Percentiles rank a stretch among this genome's conserved stretches.
Conservation (phyloP, 2,329 filamentous ascomycete species). For the Cercospora sp. region DNA sequence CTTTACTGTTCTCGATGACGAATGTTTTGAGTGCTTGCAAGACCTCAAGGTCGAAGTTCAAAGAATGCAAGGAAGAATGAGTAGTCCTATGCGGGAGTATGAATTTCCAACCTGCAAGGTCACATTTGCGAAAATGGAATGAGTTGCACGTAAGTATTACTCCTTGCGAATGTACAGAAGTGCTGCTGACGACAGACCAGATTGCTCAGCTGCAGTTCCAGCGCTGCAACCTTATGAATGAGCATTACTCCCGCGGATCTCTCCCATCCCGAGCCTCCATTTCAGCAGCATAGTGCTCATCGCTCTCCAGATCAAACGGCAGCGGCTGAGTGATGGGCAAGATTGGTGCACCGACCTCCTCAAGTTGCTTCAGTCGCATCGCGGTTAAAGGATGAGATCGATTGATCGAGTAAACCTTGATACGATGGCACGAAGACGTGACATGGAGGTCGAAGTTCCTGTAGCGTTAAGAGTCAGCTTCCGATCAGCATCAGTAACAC, state of each 20-base stretch:
- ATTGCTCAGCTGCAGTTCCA: not conserved
- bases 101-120: not conserved
- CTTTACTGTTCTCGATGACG: no score
- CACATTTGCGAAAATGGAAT: not conserved
- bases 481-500: not conserved
- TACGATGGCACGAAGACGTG: slow-evolving; percentile 61
- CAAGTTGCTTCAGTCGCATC: slow-evolving; percentile 54
- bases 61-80: no score
- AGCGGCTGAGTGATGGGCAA: slow-evolving; percentile 57
- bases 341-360: slow-evolving; percentile 50
- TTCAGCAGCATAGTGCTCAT: slow-evolving; percentile 52
- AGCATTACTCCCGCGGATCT: slow-evolving; percentile 46
- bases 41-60: no score
- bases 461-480: slow-evolving; percentile 13
- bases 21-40: no score
- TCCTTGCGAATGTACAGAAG: not conserved
- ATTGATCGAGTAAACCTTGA: slow-evolving; percentile 66
- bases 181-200: not conserved
- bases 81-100: no score
- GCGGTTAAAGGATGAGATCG: slow-evolving; percentile 51
- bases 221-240: not conserved
- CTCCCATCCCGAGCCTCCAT: slow-evolving; percentile 46
- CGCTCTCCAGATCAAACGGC: slow-evolving; percentile 51
- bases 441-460: slow-evolving; percentile 68
- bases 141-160: not conserved